phyloP scores from a whole-genome alignment of 176 grass and related monocot genomes.

The Eremochloa ophiuroides region DNA sequence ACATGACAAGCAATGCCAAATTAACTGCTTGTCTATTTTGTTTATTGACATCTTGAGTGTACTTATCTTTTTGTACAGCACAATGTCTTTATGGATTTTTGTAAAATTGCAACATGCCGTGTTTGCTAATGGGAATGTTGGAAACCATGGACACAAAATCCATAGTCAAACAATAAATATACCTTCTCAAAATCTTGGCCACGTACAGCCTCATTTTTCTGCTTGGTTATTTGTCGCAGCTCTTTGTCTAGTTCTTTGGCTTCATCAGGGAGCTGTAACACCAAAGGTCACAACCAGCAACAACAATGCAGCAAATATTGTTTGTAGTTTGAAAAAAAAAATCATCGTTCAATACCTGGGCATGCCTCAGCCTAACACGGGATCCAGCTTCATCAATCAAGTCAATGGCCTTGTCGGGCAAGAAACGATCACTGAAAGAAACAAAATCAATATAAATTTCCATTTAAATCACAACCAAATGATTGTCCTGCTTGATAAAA shows the following conservation, averaged over 20 bases:
- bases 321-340: neutral
- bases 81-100: neutral
- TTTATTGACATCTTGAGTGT: neutral
- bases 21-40: neutral
- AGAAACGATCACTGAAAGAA: slow-evolving; percentile 74
- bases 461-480: neutral
- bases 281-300: slow-evolving; percentile 7
- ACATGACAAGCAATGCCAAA: neutral
- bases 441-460: slow-evolving; percentile 19
- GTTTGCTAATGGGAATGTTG: neutral
- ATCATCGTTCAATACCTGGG: slow-evolving; percentile 47
- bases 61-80: neutral
- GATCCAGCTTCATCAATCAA: slow-evolving; percentile 98
- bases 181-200: slow-evolving; percentile 99
- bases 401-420: slow-evolving; percentile 97
- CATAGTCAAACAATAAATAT: neutral
- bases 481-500: neutral
- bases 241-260: slow-evolving; percentile 99
- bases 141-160: neutral
- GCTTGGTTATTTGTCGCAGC: slow-evolving; percentile 86
- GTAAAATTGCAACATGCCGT: neutral
- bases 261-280: slow-evolving; percentile 85
- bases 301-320: neutral
- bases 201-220: slow-evolving; percentile 94
- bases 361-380: slow-evolving; percentile 93